Evolutionary conservation across 441 rosid species (phyloP).

Genomic region (Monsonia emarginata): DNA sequence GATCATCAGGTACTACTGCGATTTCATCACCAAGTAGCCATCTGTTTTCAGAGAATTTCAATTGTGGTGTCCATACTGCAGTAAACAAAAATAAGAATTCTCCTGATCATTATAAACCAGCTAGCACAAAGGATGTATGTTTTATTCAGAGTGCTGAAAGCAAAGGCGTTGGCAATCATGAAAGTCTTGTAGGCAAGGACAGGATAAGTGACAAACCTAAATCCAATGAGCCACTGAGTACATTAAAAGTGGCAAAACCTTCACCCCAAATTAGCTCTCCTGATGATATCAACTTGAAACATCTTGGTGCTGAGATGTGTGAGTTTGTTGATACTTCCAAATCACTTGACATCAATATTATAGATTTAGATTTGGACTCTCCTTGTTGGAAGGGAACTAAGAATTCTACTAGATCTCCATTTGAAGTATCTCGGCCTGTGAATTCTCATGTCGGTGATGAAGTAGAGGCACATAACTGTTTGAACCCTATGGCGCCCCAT

Average conservation of each 20-base stretch:
- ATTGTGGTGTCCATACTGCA: conserved; percentile 3
- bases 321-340: conserved; percentile 14
- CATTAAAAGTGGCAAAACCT: conserved; percentile 11
- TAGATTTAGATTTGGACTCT: conserved; percentile 36
- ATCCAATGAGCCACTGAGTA: conserved; percentile 5
- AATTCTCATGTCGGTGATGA: conserved; percentile 19
- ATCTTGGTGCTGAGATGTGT: conserved; percentile 11
- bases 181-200: conserved; percentile 7
- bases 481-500: conserved; percentile 37
- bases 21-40: conserved; percentile 5
- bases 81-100: conserved; percentile 7
- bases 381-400: conserved; percentile 46
- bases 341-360: conserved; percentile 19
- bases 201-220: conserved; percentile 10
- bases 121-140: conserved; percentile 15
- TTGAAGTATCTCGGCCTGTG: conserved; percentile 15
- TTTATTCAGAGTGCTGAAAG: conserved; percentile 4
- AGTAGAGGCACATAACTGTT: conserved; percentile 19
- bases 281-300: conserved; percentile 13
- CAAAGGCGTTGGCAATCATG: conserved; percentile 12
- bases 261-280: conserved; percentile 17
- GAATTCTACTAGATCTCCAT: conserved; percentile 17
- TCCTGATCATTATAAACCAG: background rate
- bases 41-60: conserved; percentile 11
- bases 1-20: conserved; percentile 16